Conservation (phyloP, 2,329 filamentous ascomycete genomes). For the Pseudogymnoascus sp. region DNA sequence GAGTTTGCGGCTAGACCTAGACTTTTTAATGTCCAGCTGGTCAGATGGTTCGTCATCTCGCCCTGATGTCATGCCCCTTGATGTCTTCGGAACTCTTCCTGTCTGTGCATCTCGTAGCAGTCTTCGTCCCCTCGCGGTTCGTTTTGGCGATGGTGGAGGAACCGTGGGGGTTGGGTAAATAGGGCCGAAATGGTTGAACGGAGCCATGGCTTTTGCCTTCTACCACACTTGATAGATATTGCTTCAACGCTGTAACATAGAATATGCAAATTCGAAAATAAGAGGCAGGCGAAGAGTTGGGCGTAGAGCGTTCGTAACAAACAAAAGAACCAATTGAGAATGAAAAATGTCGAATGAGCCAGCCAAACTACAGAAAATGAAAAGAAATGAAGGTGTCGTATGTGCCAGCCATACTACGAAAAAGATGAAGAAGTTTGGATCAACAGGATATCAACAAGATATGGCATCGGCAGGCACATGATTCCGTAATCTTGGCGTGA, state of each 20-base stretch:
- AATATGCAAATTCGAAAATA: not conserved
- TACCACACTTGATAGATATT: not conserved
- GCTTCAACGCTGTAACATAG: not conserved
- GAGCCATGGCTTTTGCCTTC: not conserved
- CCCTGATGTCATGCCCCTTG: not conserved
- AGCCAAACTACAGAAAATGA: slow-evolving; percentile 9
- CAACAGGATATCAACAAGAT: slow-evolving; percentile 3
- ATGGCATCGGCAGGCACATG: not conserved
- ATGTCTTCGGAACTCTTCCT: not conserved
- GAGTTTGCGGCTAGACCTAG: too few relatives aligned
- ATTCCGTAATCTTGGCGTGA: slow-evolving; percentile 2
- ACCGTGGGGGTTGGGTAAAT: not conserved
- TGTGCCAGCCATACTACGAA: slow-evolving; percentile 8
- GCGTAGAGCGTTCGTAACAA: not conserved
- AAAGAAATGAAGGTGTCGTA: slow-evolving; percentile 1
- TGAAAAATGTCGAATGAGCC: slow-evolving; percentile 5
- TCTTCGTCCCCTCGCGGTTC: not conserved
- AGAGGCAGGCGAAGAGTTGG: not conserved
- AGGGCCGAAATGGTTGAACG: not conserved
- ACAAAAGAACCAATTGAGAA: slow-evolving; percentile 6
- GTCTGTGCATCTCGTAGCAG: not conserved
- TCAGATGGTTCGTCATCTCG: not conserved
- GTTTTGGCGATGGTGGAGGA: not conserved
- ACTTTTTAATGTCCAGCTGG: too few relatives aligned
- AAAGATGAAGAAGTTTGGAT: not conserved